Evolutionary conservation across 208 protist genomes (phyloP).

Genomic region (Acanthamoeba rhysodes): DNA sequence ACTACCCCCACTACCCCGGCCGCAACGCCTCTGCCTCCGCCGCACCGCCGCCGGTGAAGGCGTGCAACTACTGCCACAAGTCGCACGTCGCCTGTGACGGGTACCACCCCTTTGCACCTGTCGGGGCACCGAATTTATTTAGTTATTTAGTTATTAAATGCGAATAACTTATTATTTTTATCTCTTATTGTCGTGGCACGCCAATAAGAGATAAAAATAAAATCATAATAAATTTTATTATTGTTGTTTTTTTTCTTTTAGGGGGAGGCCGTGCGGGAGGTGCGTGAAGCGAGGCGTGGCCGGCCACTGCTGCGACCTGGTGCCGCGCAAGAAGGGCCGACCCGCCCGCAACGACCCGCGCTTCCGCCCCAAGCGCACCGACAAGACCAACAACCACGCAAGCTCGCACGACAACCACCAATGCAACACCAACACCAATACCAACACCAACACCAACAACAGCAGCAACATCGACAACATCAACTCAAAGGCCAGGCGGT

Average conservation of each 20-base stretch:
- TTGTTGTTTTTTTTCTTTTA: neutral
- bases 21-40: no score
- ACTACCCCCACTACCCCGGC: no score
- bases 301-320: neutral
- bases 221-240: neutral
- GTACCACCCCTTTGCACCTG: no score
- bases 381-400: neutral
- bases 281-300: conserved; percentile 1
- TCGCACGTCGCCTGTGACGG: conserved; percentile 11
- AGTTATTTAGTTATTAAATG: no score
- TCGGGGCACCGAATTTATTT: no score
- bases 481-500: neutral
- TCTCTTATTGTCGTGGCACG: no score
- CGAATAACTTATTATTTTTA: no score
- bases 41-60: neutral
- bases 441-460: neutral
- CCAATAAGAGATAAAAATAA: no score
- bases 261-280: neutral
- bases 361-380: neutral
- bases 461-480: neutral
- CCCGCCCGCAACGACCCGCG: conserved; percentile 2
- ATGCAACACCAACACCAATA: neutral
- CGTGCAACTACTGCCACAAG: neutral
- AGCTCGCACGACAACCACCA: neutral
- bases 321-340: neutral